Base-by-base conservation (phyloP, 2,329 filamentous ascomycete genomes). In the Orbilia quercus region DNA sequence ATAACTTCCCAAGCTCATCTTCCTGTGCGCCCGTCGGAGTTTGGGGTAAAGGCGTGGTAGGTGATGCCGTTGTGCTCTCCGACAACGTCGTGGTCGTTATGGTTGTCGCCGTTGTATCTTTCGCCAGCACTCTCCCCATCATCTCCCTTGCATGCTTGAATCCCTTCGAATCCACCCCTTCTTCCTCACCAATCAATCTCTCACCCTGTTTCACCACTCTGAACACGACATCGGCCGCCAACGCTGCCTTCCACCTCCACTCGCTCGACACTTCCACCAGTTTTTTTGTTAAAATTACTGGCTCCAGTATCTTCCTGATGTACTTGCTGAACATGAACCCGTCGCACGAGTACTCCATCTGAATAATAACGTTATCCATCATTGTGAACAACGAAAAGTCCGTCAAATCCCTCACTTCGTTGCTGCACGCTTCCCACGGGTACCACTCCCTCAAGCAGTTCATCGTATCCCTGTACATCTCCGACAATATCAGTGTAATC, bases 261-360 rank as follows among this genome's bases (percentile, higher is more conserved):
- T 64, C 60, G 38, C 60, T 64, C 22, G 60, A 54, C 1, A 55
- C 60, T 23, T 64, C 60, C 18, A 64, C 50, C 50, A 64, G 25
- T 36, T 55, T 64, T 23, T 64, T 64, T 28, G 38, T 47, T 38
- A 64, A n/a, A 14, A 64, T 64, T 4, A 64, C 50, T 48, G 60
- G 60, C 60, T 64, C 60, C 34, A 64, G 40, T 36, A 64, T 38
- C 38, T 64, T 64, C 25, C 60, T 42, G 1, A 64, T 38, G 44
- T 64, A 64, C 60, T 64, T 64, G 48, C 60, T 64, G 31, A 55
- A 55, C 50, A 64, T 44, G 34, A 64, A 64, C 60, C 60, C 60
- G 23, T 64, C 60, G 48, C 60, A 54, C 40, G 60, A 64, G 18
- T 64, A 64, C 28, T 55, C 47, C 48, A 55, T 64, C 48, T 53